Evolutionary conservation across 192 early-diverging fungal genomes (phyloP), one percentile per base, ranked within the genome.

Genomic region (Spizellomyces sp.): DNA sequence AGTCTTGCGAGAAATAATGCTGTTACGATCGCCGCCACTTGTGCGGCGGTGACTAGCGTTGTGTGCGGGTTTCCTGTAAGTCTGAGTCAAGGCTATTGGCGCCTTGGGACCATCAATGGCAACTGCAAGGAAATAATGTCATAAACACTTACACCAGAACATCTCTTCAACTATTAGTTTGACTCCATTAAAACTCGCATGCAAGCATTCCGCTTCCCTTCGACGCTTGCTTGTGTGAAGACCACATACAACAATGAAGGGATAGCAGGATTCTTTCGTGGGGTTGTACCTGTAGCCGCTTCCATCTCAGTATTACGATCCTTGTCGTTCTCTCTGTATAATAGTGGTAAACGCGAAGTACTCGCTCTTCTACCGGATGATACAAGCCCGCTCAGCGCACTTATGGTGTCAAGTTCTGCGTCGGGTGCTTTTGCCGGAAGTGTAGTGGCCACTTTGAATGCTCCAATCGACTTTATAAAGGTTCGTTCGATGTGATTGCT

Each of bases 141-240:
- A 14, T 62, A 61, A 27, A 47, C 48, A 55, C 14, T 27, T n/a
- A 45, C 57, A 21, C 42, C 27, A 12, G 12, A 6, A 9, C 65
- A 14, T 52, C n/a, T 47, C 9, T n/a, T 27, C 42, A 36, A 17
- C 4, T 41, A 73, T 45, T 70, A 64, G 63, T 97, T 97, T 80
- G 96, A 98, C 79, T 93, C 94, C 21, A 81, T 98, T 48, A 98
- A 98, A 81, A 98, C 96, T 15, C 82, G 95, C 59, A 95, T 98
- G 94, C 96, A 98, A 79, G 96, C 95, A 6, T 89, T 92, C 72
- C 84, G 89, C 21, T 98, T 96, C 74, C 82, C 80, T 45, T 91
- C 91, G 22, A 87, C 91, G 19, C 77, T 89, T 70, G 87, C 78
- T 9, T 98, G 96, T 75, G 86, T 95, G 15, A 80, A 81, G 46